These are phyloP conservation scores for Malus hybrid DNA, from an alignment of 331 rosid genomes.

Conservation along the genomic window DNA sequence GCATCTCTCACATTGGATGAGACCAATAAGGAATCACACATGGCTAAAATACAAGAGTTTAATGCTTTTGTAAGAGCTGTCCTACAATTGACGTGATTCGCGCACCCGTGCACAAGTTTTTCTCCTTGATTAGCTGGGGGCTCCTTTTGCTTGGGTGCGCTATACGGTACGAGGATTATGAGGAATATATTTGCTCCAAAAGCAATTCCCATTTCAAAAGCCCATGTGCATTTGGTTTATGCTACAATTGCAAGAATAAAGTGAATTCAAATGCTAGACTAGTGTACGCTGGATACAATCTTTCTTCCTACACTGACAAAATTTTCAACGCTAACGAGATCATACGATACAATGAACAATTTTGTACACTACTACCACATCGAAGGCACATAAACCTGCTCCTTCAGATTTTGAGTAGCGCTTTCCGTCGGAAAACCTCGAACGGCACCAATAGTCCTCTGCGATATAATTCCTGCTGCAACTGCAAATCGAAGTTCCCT, in stretches of 20 bases:
- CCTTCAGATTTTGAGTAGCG: slow-evolving; percentile 93
- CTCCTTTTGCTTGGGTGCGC: too few species aligned
- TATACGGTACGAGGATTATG: too few species aligned
- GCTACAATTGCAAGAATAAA: too few species aligned
- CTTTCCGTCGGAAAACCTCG: slow-evolving; percentile 92
- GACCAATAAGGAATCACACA: too few species aligned
- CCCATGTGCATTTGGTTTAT: background rate
- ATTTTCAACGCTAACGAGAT: background rate
- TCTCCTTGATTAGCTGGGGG: too few species aligned
- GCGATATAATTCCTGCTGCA: slow-evolving; percentile 87
- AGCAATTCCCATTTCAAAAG: too few species aligned
- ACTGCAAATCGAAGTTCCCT: slow-evolving; percentile 83
- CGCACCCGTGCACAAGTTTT: too few species aligned
- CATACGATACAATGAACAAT: background rate
- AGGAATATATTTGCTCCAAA: too few species aligned
- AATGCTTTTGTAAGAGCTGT: too few species aligned
- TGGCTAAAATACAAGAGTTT: too few species aligned
- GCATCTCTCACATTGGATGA: too few species aligned
- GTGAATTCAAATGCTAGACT: background rate
- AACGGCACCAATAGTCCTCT: slow-evolving; percentile 91
- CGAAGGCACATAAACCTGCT: slow-evolving; percentile 93
- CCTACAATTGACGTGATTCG: too few species aligned
- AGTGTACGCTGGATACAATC: slow-evolving; percentile 5
- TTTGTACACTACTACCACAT: slow-evolving; percentile 54
- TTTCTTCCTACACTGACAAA: background rate